Evolutionary conservation across 2,329 filamentous ascomycete species (phyloP).

Genomic region (Penicillium sp.): DNA sequence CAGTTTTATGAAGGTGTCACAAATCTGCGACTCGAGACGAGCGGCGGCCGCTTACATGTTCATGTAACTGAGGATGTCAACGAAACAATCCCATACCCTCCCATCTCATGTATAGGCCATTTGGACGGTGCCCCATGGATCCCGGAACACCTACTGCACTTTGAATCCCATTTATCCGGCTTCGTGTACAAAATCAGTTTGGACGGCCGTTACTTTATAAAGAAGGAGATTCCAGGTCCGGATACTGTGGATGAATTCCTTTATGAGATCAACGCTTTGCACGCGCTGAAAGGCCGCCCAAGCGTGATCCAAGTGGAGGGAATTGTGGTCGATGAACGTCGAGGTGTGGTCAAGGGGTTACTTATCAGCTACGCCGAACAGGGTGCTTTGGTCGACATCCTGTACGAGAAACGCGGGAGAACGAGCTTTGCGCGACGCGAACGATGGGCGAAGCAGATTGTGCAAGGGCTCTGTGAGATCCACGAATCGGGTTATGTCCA

Average conservation of each 20-base stretch:
- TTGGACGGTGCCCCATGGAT: constrained; percentile 49
- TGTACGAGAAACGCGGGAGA: constrained; percentile 69
- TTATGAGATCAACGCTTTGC: constrained; percentile 95
- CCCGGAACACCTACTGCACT: constrained; percentile 71
- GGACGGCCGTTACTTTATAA: constrained; percentile 69
- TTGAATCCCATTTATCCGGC: constrained; percentile 90
- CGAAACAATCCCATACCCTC: constrained; percentile 87
- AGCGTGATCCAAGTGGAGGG: constrained; percentile 85
- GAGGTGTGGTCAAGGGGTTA: constrained; percentile 74
- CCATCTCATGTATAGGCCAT: constrained; percentile 68
- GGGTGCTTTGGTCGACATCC: constrained; percentile 82
- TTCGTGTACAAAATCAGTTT: constrained; percentile 93
- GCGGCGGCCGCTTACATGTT: constrained; percentile 81
- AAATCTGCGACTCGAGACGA: constrained; percentile 88
- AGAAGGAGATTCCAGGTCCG: constrained; percentile 95
- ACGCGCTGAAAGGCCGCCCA: constrained; percentile 65
- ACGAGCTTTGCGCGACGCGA: constrained; percentile 70
- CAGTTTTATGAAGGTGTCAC: constrained; percentile 96
- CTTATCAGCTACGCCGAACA: constrained; percentile 83
- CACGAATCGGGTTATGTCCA: constrained; percentile 96
- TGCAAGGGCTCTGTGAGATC: constrained; percentile 83
- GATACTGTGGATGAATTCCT: constrained; percentile 95
- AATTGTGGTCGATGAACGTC: constrained; percentile 75
- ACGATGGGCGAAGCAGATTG: constrained; percentile 87
- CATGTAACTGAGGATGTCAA: constrained; percentile 97